Evolutionary conservation across 768 basidiomycete species (phyloP).

Genomic region (Hemileccinum rubropunctum): DNA sequence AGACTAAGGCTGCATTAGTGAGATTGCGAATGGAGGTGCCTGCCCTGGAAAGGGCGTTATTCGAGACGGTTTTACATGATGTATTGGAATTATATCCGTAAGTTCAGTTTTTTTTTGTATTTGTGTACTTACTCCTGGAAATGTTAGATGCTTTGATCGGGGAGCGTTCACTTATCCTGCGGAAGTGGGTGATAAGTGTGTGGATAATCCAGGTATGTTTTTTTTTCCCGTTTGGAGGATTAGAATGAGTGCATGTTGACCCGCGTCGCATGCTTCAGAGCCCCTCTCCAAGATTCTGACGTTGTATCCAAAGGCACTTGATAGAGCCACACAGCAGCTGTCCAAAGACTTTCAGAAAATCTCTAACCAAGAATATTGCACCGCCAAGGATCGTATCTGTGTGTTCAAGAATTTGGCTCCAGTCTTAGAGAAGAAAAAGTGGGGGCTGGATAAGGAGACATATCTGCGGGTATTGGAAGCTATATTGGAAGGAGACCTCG

Average conservation of each 20-base stretch:
- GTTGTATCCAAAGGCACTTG: constrained; percentile 14
- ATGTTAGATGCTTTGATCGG: constrained; percentile 17
- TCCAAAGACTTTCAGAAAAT: constrained; percentile 6
- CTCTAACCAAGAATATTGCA: constrained; percentile 4
- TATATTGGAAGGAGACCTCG: constrained; percentile 1
- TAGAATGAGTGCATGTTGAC: background rate
- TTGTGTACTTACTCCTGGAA: background rate
- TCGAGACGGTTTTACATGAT: constrained; percentile 25
- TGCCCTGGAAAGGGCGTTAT: constrained; percentile 15
- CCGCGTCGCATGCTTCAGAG: background rate
- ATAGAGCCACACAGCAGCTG: background rate
- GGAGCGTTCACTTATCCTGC: constrained; percentile 5
- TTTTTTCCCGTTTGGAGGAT: background rate
- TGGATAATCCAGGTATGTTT: constrained; percentile 7
- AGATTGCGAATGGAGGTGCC: constrained; percentile 8
- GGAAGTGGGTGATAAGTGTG: background rate
- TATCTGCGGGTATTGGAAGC: background rate
- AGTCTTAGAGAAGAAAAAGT: background rate
- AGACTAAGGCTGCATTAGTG: background rate
- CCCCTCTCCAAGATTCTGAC: constrained; percentile 1
- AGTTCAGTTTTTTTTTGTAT: background rate
- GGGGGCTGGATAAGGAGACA: background rate
- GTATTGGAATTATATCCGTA: constrained; percentile 25
- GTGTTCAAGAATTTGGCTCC: constrained; percentile 4
- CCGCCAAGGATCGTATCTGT: constrained; percentile 15